Conservation (phyloP, 441 rosid species). For the Gossypium davidsonii region DNA sequence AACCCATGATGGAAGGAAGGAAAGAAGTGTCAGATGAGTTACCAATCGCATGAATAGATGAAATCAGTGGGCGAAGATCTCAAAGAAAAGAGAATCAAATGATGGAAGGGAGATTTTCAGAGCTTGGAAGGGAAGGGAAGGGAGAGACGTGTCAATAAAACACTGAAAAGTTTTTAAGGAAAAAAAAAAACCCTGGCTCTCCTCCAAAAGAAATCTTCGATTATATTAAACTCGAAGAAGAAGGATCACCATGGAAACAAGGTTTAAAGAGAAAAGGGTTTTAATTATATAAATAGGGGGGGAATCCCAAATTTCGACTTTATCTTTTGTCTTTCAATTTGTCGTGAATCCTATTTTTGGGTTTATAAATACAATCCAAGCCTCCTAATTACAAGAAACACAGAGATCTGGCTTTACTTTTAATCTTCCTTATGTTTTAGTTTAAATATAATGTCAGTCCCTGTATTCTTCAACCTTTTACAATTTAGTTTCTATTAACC, state of each 20-base stretch:
- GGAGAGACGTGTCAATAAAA: conserved; percentile 18
- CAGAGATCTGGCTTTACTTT: no score
- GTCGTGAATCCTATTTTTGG: no score
- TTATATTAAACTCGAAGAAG: neutral
- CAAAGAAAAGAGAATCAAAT: neutral
- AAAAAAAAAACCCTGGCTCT: neutral
- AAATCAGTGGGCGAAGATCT: conserved; percentile 11
- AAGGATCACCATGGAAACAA: neutral
- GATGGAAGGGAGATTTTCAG: neutral
- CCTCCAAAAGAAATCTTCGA: neutral
- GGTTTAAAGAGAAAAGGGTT: neutral
- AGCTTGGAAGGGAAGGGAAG: neutral
- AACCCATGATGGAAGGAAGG: neutral
- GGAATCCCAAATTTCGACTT: neutral
- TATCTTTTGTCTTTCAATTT: no score
- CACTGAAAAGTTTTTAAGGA: neutral
- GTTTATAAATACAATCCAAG: no score
- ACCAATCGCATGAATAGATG: conserved; percentile 32
- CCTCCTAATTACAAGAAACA: no score
- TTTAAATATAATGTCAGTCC: no score
- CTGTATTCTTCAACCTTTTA: no score
- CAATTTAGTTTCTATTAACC: no score
- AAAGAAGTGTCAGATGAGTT: conserved; percentile 15
- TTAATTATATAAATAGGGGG: neutral
- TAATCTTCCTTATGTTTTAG: no score